phyloP scores from a whole-genome alignment of 2,329 filamentous ascomycete species.

The Pezicula carpinea region DNA sequence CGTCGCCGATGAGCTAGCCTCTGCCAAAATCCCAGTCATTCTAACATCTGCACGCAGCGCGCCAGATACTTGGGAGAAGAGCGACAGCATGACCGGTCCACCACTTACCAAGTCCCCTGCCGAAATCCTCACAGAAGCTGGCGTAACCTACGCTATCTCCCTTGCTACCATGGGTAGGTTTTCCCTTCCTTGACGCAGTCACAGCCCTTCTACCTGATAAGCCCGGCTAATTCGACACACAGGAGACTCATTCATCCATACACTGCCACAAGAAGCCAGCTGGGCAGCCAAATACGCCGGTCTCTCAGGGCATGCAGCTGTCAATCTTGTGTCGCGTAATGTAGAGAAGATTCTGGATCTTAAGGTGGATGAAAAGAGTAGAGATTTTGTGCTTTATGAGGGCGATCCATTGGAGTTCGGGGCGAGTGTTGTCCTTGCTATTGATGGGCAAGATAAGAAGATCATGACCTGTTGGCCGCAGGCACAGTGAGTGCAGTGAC shows the following conservation, averaged over 20 bases:
- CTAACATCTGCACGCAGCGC: slow-evolving; percentile 34
- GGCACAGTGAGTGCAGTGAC: slow-evolving; percentile 6
- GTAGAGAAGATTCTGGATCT: slow-evolving; percentile 37
- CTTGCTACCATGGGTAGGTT: slow-evolving; percentile 23
- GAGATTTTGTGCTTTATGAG: slow-evolving; percentile 39
- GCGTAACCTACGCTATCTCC: slow-evolving; percentile 33
- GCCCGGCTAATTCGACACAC: slow-evolving; percentile 1
- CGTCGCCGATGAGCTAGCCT: slow-evolving; percentile 34
- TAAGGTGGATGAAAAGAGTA: slow-evolving; percentile 20
- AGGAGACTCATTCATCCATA: slow-evolving; percentile 34
- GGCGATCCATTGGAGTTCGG: slow-evolving; percentile 37
- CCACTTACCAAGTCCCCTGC: slow-evolving; percentile 36
- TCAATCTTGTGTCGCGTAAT: slow-evolving; percentile 35
- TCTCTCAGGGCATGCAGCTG: slow-evolving; percentile 28
- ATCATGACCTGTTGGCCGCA: slow-evolving; percentile 33
- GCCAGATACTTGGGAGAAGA: slow-evolving; percentile 32
- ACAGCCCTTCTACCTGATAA: neutral
- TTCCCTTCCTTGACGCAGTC: slow-evolving; percentile 5
- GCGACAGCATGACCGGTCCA: slow-evolving; percentile 35
- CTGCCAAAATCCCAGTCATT: slow-evolving; percentile 37
- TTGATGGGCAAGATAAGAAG: slow-evolving; percentile 25
- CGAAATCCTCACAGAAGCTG: slow-evolving; percentile 34
- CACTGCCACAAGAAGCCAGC: slow-evolving; percentile 33
- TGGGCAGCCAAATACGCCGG: slow-evolving; percentile 38
- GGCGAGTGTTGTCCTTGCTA: slow-evolving; percentile 34